Evolutionary conservation across 176 grass and related monocot genomes (phyloP).

Genomic region (Themeda triandra): DNA sequence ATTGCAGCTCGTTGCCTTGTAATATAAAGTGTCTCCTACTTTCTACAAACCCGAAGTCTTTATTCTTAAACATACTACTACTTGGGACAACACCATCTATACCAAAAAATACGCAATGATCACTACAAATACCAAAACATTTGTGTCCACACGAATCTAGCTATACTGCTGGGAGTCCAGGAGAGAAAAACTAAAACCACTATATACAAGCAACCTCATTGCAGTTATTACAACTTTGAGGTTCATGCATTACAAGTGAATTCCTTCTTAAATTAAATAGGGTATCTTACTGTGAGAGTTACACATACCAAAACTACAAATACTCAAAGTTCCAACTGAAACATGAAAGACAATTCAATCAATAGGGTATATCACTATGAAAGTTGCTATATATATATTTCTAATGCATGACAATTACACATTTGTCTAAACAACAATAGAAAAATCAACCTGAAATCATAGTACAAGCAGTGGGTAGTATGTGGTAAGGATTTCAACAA

Average conservation of each 20-base stretch:
- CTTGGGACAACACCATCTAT: background rate
- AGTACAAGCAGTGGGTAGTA: too few relatives aligned
- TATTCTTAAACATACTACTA: slow-evolving; percentile 17
- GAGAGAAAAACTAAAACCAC: too few relatives aligned
- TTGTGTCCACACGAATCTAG: background rate
- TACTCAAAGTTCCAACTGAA: background rate
- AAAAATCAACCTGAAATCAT: background rate
- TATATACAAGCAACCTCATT: background rate
- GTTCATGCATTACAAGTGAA: background rate
- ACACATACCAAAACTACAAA: background rate
- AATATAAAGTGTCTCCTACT: slow-evolving; percentile 56
- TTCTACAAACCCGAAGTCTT: slow-evolving; percentile 47
- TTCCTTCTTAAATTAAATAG: background rate
- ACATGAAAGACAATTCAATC: background rate
- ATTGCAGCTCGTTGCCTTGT: slow-evolving; percentile 51
- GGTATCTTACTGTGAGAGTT: background rate
- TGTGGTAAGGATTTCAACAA: background rate
- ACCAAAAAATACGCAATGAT: slow-evolving; percentile 11
- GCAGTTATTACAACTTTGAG: background rate
- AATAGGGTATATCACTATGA: background rate
- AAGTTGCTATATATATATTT: background rate
- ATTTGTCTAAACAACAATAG: background rate
- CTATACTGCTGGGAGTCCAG: background rate
- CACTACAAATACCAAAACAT: slow-evolving; percentile 5
- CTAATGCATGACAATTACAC: background rate